A percentile compares a stretch with the other conserved stretches of the same genome.
Evolutionary conservation across 148 eudicot genomes (phyloP).

Genomic region (Salicornia ramosissima): DNA sequence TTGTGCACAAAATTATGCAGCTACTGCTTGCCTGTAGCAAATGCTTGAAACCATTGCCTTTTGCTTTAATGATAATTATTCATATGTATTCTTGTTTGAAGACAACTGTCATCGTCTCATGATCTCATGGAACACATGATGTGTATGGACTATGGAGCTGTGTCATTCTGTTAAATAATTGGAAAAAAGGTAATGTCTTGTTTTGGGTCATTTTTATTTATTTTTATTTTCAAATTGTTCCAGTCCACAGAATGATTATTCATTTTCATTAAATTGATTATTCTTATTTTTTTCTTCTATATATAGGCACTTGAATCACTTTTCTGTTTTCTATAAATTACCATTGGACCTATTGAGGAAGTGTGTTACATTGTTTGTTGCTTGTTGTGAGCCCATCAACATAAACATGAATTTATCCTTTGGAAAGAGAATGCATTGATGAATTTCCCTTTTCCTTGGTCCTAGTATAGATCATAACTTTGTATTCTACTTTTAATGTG

Average conservation of each 20-base stretch:
- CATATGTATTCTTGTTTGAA: not conserved
- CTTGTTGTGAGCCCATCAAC: not conserved
- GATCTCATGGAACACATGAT: not conserved
- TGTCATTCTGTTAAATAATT: not conserved
- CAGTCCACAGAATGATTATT: too few relatives aligned
- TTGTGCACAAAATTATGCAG: not conserved
- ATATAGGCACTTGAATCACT: not conserved
- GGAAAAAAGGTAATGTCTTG: not conserved
- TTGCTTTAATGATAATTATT: not conserved
- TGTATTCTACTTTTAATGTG: not conserved
- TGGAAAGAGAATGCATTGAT: not conserved
- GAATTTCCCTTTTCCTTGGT: not conserved
- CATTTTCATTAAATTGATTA: too few relatives aligned
- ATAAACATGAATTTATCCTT: too few relatives aligned
- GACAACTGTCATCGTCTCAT: too few relatives aligned
- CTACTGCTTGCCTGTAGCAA: not conserved
- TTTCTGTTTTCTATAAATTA: not conserved
- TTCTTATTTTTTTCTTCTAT: too few relatives aligned
- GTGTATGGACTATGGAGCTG: not conserved
- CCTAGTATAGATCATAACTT: not conserved
- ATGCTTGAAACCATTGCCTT: not conserved
- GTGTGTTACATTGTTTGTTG: not conserved
- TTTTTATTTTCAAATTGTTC: too few relatives aligned
- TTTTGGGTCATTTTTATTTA: not conserved
- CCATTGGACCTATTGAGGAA: not conserved